phyloP scores from a whole-genome alignment of 108 stramenopile genomes.

The Cyclotella baltica region DNA sequence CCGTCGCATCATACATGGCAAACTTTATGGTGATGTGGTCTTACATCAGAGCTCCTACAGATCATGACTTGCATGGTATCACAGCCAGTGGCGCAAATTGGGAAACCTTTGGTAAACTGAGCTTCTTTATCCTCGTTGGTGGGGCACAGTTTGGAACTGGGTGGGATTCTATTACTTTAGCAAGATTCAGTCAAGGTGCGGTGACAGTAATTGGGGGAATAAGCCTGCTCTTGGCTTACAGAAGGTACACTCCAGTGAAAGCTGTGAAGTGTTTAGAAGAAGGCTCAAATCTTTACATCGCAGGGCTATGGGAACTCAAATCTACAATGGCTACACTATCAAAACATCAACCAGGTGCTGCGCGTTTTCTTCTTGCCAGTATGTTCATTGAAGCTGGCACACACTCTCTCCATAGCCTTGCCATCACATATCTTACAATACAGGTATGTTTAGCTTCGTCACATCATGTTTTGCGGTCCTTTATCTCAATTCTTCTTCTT shows the following conservation, averaged over 20 bases:
- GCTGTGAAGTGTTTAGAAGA: conserved; percentile 31
- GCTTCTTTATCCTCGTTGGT: conserved; percentile 36
- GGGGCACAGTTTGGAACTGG: conserved; percentile 18
- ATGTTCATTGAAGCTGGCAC: conserved; percentile 23
- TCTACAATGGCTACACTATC: conserved; percentile 9
- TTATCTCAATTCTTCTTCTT: too few relatives aligned
- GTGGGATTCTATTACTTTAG: conserved; percentile 23
- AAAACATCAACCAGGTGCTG: conserved; percentile 30
- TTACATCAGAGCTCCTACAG: conserved; percentile 37
- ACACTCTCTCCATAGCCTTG: conserved; percentile 16
- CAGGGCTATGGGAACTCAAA: conserved; percentile 20
- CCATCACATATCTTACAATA: conserved; percentile 31
- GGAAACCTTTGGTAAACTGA: conserved; percentile 29
- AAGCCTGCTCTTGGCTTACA: conserved; percentile 28
- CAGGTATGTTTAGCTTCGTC: not conserved
- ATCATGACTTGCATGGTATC: conserved; percentile 44
- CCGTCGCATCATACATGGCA: conserved; percentile 33
- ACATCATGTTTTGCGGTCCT: too few relatives aligned
- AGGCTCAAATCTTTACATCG: conserved; percentile 30
- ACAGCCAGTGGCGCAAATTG: conserved; percentile 25
- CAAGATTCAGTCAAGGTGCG: conserved; percentile 26
- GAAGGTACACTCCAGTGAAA: conserved; percentile 25
- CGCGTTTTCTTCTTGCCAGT: conserved; percentile 18
- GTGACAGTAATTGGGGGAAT: conserved; percentile 26
- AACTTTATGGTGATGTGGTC: conserved; percentile 47